phyloP scores from a whole-genome alignment of 1,284 basidiomycete species.

The Moesziomyces sp. region DNA sequence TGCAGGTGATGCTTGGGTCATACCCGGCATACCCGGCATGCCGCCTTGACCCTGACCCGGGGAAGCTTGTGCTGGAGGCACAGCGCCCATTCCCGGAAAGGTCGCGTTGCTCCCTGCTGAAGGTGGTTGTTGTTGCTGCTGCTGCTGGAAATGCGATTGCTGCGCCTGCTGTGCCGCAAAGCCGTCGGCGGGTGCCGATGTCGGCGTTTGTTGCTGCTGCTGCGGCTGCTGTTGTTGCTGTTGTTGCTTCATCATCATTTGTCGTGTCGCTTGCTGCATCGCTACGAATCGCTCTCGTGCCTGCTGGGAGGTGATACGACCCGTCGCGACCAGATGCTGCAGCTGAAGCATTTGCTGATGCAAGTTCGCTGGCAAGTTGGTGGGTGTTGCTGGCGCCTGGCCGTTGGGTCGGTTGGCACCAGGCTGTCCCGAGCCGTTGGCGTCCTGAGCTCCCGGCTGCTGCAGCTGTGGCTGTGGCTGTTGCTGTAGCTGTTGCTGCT shows the following conservation, averaged over 20 bases:
- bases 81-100: constrained; percentile 21
- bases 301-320: constrained; percentile 59
- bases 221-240: constrained; percentile 30
- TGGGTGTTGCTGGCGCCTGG: constrained; percentile 19
- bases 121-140: constrained; percentile 8
- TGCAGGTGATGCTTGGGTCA: constrained; percentile 24
- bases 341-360: constrained; percentile 58
- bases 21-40: constrained; percentile 13
- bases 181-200: constrained; percentile 7
- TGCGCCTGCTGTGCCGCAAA: constrained; percentile 5
- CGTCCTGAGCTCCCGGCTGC: constrained; percentile 4
- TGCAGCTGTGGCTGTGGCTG: constrained; percentile 17
- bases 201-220: constrained; percentile 20
- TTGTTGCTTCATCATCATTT: constrained; percentile 49
- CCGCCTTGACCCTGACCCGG: constrained; percentile 8
- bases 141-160: constrained; percentile 9
- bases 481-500: constrained; percentile 13
- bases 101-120: constrained; percentile 8
- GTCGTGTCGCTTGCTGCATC: constrained; percentile 55
- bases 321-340: constrained; percentile 49
- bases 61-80: constrained; percentile 14
- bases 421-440: constrained; percentile 6
- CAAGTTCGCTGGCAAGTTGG: constrained; percentile 43
- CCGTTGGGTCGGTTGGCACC: constrained; percentile 11
- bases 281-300: constrained; percentile 56